Percentiles rank a stretch among this genome's conserved stretches.
phyloP scores from a whole-genome alignment of 805 yeast species.

The Cyberlindnera euphorbiiphila region DNA sequence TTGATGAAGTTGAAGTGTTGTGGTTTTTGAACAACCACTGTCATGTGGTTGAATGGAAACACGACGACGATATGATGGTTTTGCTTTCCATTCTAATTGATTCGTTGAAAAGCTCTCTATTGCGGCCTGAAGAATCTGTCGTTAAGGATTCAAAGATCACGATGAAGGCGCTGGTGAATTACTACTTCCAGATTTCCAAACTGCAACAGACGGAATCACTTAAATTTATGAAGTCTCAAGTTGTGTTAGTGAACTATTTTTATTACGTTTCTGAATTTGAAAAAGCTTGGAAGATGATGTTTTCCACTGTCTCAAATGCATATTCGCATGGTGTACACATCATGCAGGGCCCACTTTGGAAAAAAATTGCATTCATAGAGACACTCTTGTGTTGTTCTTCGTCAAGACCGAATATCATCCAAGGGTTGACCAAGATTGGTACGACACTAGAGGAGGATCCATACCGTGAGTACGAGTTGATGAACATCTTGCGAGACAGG shows the following conservation, averaged over 20 bases:
- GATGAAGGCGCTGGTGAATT: constrained; percentile 8
- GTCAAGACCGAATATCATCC: constrained; percentile 22
- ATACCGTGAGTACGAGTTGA: constrained; percentile 18
- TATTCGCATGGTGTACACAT: constrained; percentile 22
- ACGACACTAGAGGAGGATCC: constrained; percentile 12
- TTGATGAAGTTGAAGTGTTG: constrained; percentile 14
- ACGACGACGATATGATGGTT: constrained; percentile 23
- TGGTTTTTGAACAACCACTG: constrained; percentile 13
- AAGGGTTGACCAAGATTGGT: constrained; percentile 8
- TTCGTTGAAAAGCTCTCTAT: constrained; percentile 14
- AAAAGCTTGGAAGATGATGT: constrained; percentile 24
- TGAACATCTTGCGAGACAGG: constrained; percentile 17
- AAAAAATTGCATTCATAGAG: constrained; percentile 20
- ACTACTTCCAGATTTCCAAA: constrained; percentile 21
- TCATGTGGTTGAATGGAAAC: constrained; percentile 8
- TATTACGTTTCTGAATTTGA: constrained; percentile 18
- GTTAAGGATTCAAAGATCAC: constrained; percentile 5
- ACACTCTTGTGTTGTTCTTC: constrained; percentile 16
- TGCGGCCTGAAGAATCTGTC: constrained; percentile 1
- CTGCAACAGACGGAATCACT: constrained; percentile 17
- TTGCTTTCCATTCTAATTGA: constrained; percentile 21
- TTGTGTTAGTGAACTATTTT: constrained; percentile 19
- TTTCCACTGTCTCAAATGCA: constrained; percentile 22
- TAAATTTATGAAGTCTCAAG: constrained; percentile 19
- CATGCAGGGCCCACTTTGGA: constrained; percentile 21